These are phyloP conservation scores for Auricularia cornea DNA, from an alignment of 768 basidiomycete genomes.

Conservation along the genomic window DNA sequence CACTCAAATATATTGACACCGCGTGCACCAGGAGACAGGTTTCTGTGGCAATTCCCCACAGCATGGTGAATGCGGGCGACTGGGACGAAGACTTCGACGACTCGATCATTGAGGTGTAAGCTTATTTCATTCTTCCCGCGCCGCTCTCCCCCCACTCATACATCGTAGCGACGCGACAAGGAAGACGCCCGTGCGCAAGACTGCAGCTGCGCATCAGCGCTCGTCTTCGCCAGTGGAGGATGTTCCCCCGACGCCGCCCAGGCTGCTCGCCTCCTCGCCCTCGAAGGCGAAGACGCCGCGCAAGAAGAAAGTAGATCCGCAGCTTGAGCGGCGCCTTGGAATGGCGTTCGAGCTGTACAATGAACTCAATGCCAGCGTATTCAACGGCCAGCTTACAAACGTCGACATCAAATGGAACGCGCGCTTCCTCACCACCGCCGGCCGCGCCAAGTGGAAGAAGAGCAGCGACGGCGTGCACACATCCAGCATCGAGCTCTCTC, in stretches of 20 bases:
- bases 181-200: not conserved
- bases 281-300: not conserved
- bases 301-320: not conserved
- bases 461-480: conserved; percentile 45
- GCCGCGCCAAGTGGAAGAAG: conserved; percentile 59
- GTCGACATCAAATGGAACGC: conserved; percentile 62
- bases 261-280: not conserved
- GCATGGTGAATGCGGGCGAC: not conserved
- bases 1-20: no score
- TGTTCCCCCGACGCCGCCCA: not conserved
- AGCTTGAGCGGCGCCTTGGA: not conserved
- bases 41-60: not conserved
- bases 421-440: conserved; percentile 58
- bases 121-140: not conserved
- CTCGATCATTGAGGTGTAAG: not conserved
- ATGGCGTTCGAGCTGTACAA: conserved; percentile 46
- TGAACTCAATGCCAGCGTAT: conserved; percentile 51
- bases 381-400: conserved; percentile 38
- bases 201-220: not conserved
- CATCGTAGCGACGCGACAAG: not conserved
- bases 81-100: not conserved
- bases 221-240: not conserved
- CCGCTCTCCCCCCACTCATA: not conserved
- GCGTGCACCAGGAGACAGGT: not conserved
- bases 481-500: conserved; percentile 67